phyloP scores from a whole-genome alignment of 768 basidiomycete species.

The Xerocomellus intermedius region DNA sequence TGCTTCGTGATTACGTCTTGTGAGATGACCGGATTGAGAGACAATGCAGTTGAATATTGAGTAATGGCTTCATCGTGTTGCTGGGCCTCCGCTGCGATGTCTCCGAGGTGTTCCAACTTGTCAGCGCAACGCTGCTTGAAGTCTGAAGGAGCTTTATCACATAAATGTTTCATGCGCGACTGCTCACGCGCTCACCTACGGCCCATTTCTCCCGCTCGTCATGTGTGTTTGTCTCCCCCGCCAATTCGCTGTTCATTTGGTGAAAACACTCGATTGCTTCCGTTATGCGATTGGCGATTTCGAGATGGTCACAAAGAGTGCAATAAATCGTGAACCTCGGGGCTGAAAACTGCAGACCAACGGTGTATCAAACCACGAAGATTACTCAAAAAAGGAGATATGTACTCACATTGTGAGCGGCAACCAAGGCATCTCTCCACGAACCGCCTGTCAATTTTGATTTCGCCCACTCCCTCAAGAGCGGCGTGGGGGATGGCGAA shows the following conservation, averaged over 20 bases:
- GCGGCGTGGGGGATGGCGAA: background rate
- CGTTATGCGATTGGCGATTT: background rate
- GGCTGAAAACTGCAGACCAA: background rate
- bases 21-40: background rate
- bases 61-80: background rate
- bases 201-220: background rate
- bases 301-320: background rate
- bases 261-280: background rate
- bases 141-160: background rate
- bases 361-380: too few relatives aligned
- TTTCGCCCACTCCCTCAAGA: background rate
- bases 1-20: too few relatives aligned
- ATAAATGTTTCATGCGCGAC: background rate
- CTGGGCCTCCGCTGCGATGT: background rate
- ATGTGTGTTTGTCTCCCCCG: background rate
- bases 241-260: background rate
- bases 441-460: background rate
- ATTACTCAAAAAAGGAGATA: too few relatives aligned
- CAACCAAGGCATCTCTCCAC: background rate
- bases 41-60: background rate
- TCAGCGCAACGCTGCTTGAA: background rate
- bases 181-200: background rate
- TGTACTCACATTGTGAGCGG: background rate
- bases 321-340: background rate
- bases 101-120: background rate